Evolutionary conservation across 139 green algal genomes (phyloP).

Genomic region (Closterium sp.): DNA sequence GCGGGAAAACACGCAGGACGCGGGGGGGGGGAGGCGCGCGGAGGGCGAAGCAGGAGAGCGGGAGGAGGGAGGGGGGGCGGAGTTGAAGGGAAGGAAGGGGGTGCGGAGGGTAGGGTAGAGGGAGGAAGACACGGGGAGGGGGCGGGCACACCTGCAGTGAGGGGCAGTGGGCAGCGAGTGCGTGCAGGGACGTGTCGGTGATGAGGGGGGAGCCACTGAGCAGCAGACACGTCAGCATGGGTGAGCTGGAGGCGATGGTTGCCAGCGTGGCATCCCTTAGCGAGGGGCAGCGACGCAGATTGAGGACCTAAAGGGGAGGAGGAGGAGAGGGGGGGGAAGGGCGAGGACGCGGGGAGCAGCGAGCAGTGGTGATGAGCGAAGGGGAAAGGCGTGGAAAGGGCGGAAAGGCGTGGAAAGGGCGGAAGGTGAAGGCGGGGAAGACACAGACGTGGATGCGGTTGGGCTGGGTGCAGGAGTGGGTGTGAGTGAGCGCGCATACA

Average conservation of each 20-base stretch:
- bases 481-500: too few relatives aligned
- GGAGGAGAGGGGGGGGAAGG: neutral
- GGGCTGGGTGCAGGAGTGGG: too few relatives aligned
- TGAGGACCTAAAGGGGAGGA: neutral
- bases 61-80: too few relatives aligned
- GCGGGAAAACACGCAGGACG: too few relatives aligned
- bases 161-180: neutral
- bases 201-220: neutral
- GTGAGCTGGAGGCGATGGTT: neutral
- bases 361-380: neutral
- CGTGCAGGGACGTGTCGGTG: neutral
- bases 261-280: neutral
- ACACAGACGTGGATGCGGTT: too few relatives aligned
- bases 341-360: too few relatives aligned
- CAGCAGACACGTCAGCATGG: neutral
- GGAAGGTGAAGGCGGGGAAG: neutral
- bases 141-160: neutral
- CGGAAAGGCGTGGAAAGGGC: neutral
- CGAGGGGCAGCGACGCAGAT: neutral
- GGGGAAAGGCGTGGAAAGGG: too few relatives aligned
- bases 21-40: too few relatives aligned
- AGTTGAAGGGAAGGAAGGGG: too few relatives aligned
- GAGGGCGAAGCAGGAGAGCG: too few relatives aligned
- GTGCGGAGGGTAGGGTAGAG: too few relatives aligned
- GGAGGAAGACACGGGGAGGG: neutral